A percentile compares a stretch with the other conserved stretches of the same genome.
Conservation (phyloP, 441 rosid species). For the Omphalea diandra region DNA sequence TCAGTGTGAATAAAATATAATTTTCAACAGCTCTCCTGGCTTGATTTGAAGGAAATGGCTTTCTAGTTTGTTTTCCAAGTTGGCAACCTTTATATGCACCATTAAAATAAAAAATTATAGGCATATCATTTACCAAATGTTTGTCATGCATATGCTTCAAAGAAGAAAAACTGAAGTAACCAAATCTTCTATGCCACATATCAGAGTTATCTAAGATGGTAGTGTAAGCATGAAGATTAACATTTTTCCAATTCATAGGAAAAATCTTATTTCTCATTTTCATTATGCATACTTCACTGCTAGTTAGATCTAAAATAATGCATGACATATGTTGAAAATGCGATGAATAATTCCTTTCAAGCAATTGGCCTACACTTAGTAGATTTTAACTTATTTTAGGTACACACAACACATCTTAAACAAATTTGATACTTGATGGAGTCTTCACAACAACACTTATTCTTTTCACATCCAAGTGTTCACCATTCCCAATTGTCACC, state of each 20-base stretch:
- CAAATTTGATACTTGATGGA: neutral
- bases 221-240: neutral
- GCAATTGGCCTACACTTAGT: neutral
- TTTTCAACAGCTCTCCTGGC: neutral
- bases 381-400: neutral
- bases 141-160: neutral
- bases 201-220: neutral
- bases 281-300: neutral
- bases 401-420: neutral
- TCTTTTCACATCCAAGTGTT: neutral
- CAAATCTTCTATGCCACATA: neutral
- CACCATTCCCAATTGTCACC: neutral
- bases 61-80: neutral
- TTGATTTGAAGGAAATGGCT: neutral
- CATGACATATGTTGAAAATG: neutral
- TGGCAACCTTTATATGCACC: neutral
- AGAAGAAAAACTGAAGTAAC: neutral
- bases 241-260: neutral
- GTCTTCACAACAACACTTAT: neutral
- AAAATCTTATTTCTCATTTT: neutral
- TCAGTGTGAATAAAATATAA: neutral
- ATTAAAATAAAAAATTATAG: fast-evolving
- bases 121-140: neutral
- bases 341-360: neutral
- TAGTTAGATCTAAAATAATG: neutral